A percentile compares a stretch with the other conserved stretches of the same genome.
phyloP scores from a whole-genome alignment of 1,139 yeast species.

The Diutina ranongensis region DNA sequence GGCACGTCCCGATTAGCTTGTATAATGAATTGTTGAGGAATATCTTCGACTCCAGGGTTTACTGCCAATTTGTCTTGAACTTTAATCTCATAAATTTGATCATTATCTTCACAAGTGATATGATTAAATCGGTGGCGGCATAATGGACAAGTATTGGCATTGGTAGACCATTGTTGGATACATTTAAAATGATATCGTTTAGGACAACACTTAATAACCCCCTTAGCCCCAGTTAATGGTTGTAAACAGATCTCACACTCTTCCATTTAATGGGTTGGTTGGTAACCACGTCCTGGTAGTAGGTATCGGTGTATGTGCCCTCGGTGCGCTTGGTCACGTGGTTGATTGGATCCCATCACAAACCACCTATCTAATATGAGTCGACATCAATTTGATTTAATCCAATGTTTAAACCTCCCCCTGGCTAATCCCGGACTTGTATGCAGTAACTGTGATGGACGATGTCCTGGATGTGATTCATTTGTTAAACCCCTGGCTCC shows the following conservation, averaged over 20 bases:
- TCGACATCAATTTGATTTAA: constrained; percentile 79
- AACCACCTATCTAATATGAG: constrained; percentile 53
- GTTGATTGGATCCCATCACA: no score
- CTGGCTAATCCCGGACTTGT: constrained; percentile 61
- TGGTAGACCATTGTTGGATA: constrained; percentile 33
- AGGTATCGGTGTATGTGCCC: no score
- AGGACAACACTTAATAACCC: constrained; percentile 28
- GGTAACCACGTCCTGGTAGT: no score
- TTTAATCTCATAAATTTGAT: neutral
- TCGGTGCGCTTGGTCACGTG: no score
- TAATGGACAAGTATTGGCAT: constrained; percentile 42
- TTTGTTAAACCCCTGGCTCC: constrained; percentile 63
- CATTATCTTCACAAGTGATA: constrained; percentile 14
- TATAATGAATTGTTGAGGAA: constrained; percentile 27
- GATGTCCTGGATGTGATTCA: constrained; percentile 87
- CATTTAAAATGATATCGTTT: constrained; percentile 38
- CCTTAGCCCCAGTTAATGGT: constrained; percentile 15
- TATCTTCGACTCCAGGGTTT: constrained; percentile 28
- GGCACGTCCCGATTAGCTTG: constrained; percentile 12
- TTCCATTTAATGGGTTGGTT: no score
- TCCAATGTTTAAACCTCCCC: constrained; percentile 79
- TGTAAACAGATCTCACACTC: constrained; percentile 45
- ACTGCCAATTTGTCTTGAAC: constrained; percentile 24
- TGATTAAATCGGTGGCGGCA: constrained; percentile 30
- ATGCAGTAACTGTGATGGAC: constrained; percentile 83